phyloP scores from a whole-genome alignment of 1,284 basidiomycete genomes.

The Cerrena zonata region DNA sequence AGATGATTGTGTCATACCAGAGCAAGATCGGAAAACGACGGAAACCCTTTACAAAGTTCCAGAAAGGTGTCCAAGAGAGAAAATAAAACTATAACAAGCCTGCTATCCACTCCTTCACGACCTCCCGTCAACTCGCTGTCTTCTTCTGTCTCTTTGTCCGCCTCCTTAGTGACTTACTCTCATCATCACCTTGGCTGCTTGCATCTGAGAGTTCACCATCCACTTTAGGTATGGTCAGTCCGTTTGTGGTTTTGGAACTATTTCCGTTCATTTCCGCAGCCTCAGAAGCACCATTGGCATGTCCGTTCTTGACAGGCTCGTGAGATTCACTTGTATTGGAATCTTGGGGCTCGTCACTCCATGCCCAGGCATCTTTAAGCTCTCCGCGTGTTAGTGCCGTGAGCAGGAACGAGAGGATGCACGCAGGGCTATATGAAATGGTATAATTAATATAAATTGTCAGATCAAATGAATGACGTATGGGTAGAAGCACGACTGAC shows the following conservation, averaged over 20 bases:
- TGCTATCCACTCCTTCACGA: too few species aligned
- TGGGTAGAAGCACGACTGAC: slow-evolving; percentile 43
- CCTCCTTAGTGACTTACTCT: not conserved
- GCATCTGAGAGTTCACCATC: not conserved
- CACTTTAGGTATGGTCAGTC: not conserved
- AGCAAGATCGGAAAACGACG: too few species aligned
- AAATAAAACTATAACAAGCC: too few species aligned
- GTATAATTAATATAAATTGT: not conserved
- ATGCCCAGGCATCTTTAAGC: slow-evolving; percentile 55
- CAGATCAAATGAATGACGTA: not conserved
- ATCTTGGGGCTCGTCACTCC: slow-evolving; percentile 41
- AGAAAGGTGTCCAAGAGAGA: too few species aligned
- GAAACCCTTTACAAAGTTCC: too few species aligned
- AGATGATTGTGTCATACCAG: too few species aligned
- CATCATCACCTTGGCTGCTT: not conserved
- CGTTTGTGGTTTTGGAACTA: not conserved
- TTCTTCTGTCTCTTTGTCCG: not conserved
- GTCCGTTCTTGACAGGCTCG: not conserved
- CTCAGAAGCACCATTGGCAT: not conserved
- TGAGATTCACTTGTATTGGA: not conserved
- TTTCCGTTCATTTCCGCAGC: not conserved
- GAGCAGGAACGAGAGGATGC: slow-evolving; percentile 56
- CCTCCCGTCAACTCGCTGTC: not conserved
- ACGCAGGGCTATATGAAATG: slow-evolving; percentile 49
- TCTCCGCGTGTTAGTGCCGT: slow-evolving; percentile 55